Base-by-base conservation (phyloP, 73 alveolate genomes). In the Loxodes magnus region DNA sequence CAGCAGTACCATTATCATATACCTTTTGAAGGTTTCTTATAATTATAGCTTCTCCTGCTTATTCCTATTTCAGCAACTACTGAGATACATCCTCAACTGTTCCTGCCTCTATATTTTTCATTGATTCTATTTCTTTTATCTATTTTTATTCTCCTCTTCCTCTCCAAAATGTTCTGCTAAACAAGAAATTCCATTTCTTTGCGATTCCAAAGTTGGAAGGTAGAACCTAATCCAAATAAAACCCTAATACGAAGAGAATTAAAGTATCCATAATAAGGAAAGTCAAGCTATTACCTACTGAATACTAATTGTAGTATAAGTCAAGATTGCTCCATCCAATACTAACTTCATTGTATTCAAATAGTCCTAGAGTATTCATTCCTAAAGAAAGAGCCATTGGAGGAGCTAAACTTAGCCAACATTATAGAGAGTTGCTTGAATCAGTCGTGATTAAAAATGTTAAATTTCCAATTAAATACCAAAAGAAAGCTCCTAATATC, bases 1-100 rank as follows among this genome's bases (percentile, higher is more conserved):
- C 92, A 7, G 99, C 97, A 20, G 56, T 56, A 51, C 84, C 78
- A 9, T 88, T 93, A 56, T 79, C 75, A 5, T 72, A 84, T 64
- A 72, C 43, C 31, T 34, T 21, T 3, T 2, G 19, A 37, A 51
- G 56, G 15, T 51, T 55, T 61, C 64, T 63, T 29, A 14, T 56
- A 24, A 57, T 4, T 52, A 51, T 24, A 26, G 51, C 46, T 30
- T 52, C 30, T 16, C 38, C 22, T 46, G 29, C 4, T 35, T 50
- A 20, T 5, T 43, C 74, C 25, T 77, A 35, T 36, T 61, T 68
- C 56, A 77, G 27, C 55, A 74, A 44, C 3, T 44, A 69, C 22
- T 58, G 17, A 0, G 44, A 76, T 0, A 65, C 76, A 19, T 68
- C 67, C 20, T 65, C 82, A 39, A 76, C 51, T 22, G 37, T 65